Base-by-base conservation (phyloP, 73 alveolate genomes). In the Paraurostyla sp. region DNA sequence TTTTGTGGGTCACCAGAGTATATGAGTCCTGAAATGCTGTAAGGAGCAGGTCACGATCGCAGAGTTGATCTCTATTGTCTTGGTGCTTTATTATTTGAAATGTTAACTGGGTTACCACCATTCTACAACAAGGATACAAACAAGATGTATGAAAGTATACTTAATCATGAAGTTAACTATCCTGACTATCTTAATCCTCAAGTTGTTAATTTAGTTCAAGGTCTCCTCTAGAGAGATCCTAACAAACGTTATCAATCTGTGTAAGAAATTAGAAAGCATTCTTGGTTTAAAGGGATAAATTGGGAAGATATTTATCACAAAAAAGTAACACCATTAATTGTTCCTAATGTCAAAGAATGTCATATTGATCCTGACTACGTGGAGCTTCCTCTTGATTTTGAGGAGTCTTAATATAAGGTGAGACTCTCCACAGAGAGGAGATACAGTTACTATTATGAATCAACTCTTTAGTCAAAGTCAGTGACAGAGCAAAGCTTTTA, bases 1-100 rank as follows among this genome's bases (percentile, higher is more conserved):
- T 88, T 92, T 68, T 94, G 95, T 20, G 98, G 98, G 23, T 86
- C 98, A 29, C 98, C 98, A 0, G 98, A 93, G 62, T 94, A 94
- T 73, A 71, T 91, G 58, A 45, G 95, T 36, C 98, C 98, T 0
- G 98, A 94, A 78, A 92, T 94, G 95, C 58, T 94, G 32, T 76
- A 75, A 56, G 87, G 93, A 36, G 75, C 68, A 23, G 98, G 98
- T 20, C 96, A 88, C 49, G 98, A 93, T 63, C 73, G 87, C 56
- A 65, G 90, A 42, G 95, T 94, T 3, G 98, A 94, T 82, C 75
- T 94, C 0, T 94, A 94, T 83, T 92, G 98, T 25, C 90, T 94
- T 0, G 98, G 98, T 13, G 98, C 98, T 0, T 87, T 94, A 20
- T 83, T 94, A 18, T 94, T 84, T 91, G 98, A 94, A 83, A 94